Conservation (phyloP, 495 filamentous ascomycete genomes). For the Podospora pseudoanserina region DNA sequence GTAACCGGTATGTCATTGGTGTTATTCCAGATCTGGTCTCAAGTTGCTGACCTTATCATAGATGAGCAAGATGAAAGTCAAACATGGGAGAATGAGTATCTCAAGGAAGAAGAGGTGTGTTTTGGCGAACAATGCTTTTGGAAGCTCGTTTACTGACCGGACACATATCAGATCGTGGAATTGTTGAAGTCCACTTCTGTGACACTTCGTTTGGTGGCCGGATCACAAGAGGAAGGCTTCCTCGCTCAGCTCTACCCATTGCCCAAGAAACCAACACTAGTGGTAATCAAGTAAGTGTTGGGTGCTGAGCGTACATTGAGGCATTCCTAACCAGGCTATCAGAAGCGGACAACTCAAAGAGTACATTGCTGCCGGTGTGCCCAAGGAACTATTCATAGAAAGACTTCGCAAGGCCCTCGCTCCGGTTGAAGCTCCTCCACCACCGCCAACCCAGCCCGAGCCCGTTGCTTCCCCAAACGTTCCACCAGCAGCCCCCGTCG, state of each 20-base stretch:
- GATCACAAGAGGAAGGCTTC: constrained; percentile 74
- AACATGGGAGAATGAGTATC: constrained; percentile 73
- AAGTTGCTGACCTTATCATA: constrained; percentile 20
- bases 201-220: constrained; percentile 62
- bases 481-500: neutral
- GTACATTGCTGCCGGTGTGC: constrained; percentile 57
- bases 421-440: constrained; percentile 2
- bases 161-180: constrained; percentile 34
- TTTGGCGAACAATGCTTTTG: neutral
- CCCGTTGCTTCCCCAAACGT: neutral
- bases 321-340: neutral
- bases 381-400: constrained; percentile 55
- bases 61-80: constrained; percentile 64
- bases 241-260: constrained; percentile 77
- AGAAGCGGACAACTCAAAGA: constrained; percentile 62
- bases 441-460: neutral
- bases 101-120: constrained; percentile 57
- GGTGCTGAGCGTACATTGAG: neutral
- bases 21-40: neutral
- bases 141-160: neutral
- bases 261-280: constrained; percentile 64
- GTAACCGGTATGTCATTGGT: constrained; percentile 41
- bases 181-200: constrained; percentile 59
- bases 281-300: constrained; percentile 65
- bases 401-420: constrained; percentile 45